Conservation (phyloP, 257 asterid species). For the Scutellaria minor region DNA sequence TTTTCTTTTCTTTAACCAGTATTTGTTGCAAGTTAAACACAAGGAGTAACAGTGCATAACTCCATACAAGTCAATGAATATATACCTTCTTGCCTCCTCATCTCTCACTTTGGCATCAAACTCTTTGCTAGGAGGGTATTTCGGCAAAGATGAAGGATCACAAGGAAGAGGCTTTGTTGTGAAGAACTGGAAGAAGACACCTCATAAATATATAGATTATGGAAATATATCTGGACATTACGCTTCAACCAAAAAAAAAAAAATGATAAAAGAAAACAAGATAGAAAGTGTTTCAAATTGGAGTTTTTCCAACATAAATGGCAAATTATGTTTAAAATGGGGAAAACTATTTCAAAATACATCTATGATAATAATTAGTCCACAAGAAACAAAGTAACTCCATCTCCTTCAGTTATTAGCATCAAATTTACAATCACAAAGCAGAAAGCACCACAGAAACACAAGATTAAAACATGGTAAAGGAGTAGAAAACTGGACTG, state of each 20-base stretch:
- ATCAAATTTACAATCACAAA: no score
- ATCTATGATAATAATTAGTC: no score
- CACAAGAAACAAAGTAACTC: no score
- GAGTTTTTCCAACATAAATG: background rate
- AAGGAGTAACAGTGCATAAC: constrained; percentile 11
- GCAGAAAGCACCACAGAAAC: no score
- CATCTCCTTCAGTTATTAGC: no score
- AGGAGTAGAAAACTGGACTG: no score
- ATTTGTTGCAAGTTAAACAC: no score
- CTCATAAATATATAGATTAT: constrained; percentile 26
- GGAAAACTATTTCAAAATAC: no score
- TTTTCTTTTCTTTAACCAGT: no score
- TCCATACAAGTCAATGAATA: constrained; percentile 15
- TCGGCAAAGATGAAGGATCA: constrained; percentile 91
- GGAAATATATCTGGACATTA: constrained; percentile 4
- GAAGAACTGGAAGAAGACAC: constrained; percentile 66
- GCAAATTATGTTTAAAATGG: no score
- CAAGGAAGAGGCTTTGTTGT: constrained; percentile 80
- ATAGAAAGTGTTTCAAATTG: background rate
- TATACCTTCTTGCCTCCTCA: constrained; percentile 92
- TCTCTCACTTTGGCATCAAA: constrained; percentile 92
- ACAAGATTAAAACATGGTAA: no score
- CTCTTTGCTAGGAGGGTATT: constrained; percentile 96
- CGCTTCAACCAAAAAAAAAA: constrained; percentile 1
- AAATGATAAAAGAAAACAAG: background rate